Percentiles rank a stretch among this genome's conserved stretches.
Evolutionary conservation across 768 basidiomycete species (phyloP).

Genomic region (Boletus fagicola): DNA sequence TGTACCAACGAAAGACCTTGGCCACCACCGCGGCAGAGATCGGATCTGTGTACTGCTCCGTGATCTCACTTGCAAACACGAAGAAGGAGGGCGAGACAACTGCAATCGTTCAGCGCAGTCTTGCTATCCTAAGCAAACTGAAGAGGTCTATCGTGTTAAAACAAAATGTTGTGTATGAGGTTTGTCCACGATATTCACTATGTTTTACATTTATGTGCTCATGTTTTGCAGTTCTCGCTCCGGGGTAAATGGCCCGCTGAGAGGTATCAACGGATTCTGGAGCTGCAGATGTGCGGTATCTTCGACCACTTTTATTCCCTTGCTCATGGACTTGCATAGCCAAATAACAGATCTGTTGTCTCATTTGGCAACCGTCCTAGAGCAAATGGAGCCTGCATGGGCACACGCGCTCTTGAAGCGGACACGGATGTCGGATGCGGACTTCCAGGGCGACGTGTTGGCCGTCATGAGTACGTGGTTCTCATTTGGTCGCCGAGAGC

Average conservation of each 20-base stretch:
- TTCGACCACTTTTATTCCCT: neutral
- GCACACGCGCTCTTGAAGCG: conserved; percentile 69
- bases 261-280: conserved; percentile 66
- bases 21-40: conserved; percentile 66
- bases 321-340: conserved; percentile 36
- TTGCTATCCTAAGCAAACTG: conserved; percentile 74
- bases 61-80: conserved; percentile 68
- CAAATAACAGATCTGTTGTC: conserved; percentile 68
- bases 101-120: conserved; percentile 59
- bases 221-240: conserved; percentile 58
- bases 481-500: neutral
- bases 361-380: conserved; percentile 70
- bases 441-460: conserved; percentile 82
- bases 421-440: conserved; percentile 71
- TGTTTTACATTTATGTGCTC: neutral
- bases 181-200: conserved; percentile 24
- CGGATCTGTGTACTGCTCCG: conserved; percentile 71
- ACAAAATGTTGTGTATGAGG: conserved; percentile 67
- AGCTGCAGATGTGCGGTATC: conserved; percentile 59
- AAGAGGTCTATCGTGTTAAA: conserved; percentile 56
- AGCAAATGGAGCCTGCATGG: conserved; percentile 76
- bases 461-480: conserved; percentile 67
- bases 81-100: conserved; percentile 48
- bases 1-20: conserved; percentile 68
- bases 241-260: conserved; percentile 78